Percentiles rank a stretch among this genome's conserved stretches.
Conservation (phyloP, 2,329 filamentous ascomycete genomes). For the Pseudonectria buxi region DNA sequence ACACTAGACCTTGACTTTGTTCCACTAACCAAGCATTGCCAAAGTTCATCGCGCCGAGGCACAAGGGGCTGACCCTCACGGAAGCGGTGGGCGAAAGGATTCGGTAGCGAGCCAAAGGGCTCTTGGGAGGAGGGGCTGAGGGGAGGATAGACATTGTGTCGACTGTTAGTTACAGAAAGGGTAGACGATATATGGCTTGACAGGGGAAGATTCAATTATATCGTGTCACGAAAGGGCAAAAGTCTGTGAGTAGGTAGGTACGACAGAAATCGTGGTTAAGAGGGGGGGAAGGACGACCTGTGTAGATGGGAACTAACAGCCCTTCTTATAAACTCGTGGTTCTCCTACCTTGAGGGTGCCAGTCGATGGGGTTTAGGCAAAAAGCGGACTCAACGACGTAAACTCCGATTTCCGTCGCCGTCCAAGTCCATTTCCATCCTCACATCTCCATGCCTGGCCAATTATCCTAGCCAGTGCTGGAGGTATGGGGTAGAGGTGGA, state of each 20-base stretch:
- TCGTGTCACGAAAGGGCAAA: no score
- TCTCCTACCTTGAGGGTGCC: no score
- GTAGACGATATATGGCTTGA: background rate
- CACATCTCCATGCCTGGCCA: background rate
- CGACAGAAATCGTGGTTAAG: no score
- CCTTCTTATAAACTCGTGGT: background rate
- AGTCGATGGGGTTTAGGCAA: no score
- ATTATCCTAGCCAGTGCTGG: no score
- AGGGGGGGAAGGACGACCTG: no score
- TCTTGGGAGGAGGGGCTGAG: conserved; percentile 44
- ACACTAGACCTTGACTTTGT: no score
- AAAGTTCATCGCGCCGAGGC: conserved; percentile 60
- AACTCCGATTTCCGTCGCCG: conserved; percentile 1
- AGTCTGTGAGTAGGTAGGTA: no score
- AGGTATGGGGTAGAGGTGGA: no score
- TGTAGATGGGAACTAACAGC: no score
- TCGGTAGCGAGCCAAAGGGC: conserved; percentile 57
- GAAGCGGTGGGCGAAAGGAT: conserved; percentile 59
- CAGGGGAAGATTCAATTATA: background rate
- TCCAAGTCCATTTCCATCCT: background rate
- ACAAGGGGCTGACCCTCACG: conserved; percentile 60
- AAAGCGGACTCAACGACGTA: background rate
- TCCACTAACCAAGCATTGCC: conserved; percentile 43
- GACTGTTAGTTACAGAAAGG: background rate
- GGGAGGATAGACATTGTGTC: conserved; percentile 20